A percentile compares a stretch with the other conserved stretches of the same genome.
Conservation (phyloP, 805 yeast species). For the Schwanniomyces yamadae region DNA sequence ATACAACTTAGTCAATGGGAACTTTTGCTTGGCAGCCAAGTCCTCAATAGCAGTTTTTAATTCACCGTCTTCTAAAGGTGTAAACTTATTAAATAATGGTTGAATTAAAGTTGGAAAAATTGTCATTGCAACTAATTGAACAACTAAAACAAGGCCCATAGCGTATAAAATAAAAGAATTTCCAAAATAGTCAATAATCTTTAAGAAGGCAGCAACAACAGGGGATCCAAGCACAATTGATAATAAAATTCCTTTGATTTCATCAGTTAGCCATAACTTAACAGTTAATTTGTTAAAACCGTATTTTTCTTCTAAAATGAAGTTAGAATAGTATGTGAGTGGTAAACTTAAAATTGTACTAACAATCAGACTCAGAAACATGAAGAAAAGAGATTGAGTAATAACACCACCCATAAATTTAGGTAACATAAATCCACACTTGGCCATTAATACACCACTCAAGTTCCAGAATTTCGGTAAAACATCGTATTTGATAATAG, state of each 20-base stretch:
- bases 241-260: slow-evolving; percentile 57
- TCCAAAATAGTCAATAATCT: slow-evolving; percentile 78
- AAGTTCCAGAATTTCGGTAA: slow-evolving; percentile 38
- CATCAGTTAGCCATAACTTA: slow-evolving; percentile 70
- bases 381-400: slow-evolving; percentile 65
- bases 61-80: slow-evolving; percentile 89
- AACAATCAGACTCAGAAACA: slow-evolving; percentile 52
- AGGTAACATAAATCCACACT: slow-evolving; percentile 37
- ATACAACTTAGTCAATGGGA: slow-evolving; percentile 83
- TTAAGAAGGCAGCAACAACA: slow-evolving; percentile 68
- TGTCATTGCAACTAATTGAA: slow-evolving; percentile 74
- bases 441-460: slow-evolving; percentile 63
- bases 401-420: slow-evolving; percentile 53
- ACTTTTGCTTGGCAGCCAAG: slow-evolving; percentile 69
- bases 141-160: slow-evolving; percentile 64
- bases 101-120: slow-evolving; percentile 82
- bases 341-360: slow-evolving; percentile 64
- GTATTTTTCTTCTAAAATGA: slow-evolving; percentile 86
- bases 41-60: slow-evolving; percentile 77
- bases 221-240: slow-evolving; percentile 67
- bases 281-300: slow-evolving; percentile 90
- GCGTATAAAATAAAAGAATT: slow-evolving; percentile 79
- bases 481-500: slow-evolving; percentile 57
- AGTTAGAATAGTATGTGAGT: slow-evolving; percentile 68
- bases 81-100: slow-evolving; percentile 89